A percentile compares a stretch with the other conserved stretches of the same genome.
These are phyloP conservation scores for Solanum pennellii DNA, from an alignment of 257 asterid genomes.

Conservation along the genomic window DNA sequence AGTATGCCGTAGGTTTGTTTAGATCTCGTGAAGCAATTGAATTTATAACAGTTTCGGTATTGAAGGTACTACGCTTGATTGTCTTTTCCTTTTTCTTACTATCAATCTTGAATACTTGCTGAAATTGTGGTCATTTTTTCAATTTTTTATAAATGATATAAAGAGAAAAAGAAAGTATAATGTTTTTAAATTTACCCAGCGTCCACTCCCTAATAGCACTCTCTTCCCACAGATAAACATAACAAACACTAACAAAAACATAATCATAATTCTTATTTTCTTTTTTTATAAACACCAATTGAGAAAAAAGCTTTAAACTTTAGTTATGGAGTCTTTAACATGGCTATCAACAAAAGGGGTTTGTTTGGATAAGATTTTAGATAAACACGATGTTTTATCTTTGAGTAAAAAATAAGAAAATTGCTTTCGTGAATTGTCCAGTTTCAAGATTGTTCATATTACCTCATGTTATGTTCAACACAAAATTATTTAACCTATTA, in stretches of 20 bases:
- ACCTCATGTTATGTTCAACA: constrained; percentile 8
- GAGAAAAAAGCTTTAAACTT: background rate
- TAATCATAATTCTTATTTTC: background rate
- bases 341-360: constrained; percentile 21
- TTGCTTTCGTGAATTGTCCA: constrained; percentile 11
- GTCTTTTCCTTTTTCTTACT: too few species aligned
- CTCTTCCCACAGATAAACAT: background rate
- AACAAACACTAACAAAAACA: background rate
- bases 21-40: too few species aligned
- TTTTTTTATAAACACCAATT: background rate
- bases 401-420: constrained; percentile 4
- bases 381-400: background rate
- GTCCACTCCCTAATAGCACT: constrained; percentile 16
- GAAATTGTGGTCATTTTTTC: too few species aligned
- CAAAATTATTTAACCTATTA: constrained; percentile 14
- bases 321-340: constrained; percentile 38
- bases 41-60: too few species aligned
- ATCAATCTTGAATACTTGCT: too few species aligned
- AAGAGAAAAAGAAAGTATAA: too few species aligned
- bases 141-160: too few species aligned
- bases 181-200: background rate
- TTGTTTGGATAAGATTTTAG: constrained; percentile 9
- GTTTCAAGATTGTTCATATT: constrained; percentile 11
- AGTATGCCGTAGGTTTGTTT: too few species aligned
- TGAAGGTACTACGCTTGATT: too few species aligned